Evolutionary conservation across 2,329 filamentous ascomycete species (phyloP), one percentile per base, ranked within the genome.

Genomic region (Pestalotiopsis sp.): DNA sequence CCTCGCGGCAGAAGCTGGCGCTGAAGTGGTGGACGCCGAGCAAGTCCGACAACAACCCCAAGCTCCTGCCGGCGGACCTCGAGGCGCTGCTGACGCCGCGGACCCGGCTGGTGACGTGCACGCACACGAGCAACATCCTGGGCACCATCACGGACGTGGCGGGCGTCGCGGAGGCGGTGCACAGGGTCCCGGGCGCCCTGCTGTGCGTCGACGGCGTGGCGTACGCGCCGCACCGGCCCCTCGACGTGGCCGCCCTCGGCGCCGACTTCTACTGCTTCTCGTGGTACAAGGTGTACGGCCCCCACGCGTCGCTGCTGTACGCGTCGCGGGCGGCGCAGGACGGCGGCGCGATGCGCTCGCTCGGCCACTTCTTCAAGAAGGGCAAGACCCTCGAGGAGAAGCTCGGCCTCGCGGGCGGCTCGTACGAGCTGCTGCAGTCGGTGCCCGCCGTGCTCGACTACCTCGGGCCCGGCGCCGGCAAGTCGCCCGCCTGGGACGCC

Each of bases 101-200:
- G 74, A 94, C 93, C 1, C 87, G 88, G 41, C 83, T 95, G 1
- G 90, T 95, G 0, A 84, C 90, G 2, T 92, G 89, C 77, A 94
- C 92, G 0, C 92, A 95, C 76, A 88, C 88, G 0, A 92, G 88
- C 68, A 94, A 94, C 75, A 88, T 94, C 64, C 85, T 94, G 1
- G 92, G 92, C 6, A 91, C 87, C 0, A 91, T 94, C 71, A 89
- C 90, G 72, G 86, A 91, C 72, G 82, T 92, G 68, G 82, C 82
- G 41, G 79, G 82, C 3, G 87, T 93, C 69, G 83, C 87, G 2
- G 77, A 84, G 0, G 79, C 80, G 0, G 89, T 91, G 1, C 87
- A 87, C 70, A 71, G 73, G 25, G 76, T 83, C 27, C 68, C 69
- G 71, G 71, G 4, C 58, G 70, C 56, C 72, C 64, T 66, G 61